Base-by-base conservation (phyloP, 345 rosid genomes). In the Pugionium cornutum region DNA sequence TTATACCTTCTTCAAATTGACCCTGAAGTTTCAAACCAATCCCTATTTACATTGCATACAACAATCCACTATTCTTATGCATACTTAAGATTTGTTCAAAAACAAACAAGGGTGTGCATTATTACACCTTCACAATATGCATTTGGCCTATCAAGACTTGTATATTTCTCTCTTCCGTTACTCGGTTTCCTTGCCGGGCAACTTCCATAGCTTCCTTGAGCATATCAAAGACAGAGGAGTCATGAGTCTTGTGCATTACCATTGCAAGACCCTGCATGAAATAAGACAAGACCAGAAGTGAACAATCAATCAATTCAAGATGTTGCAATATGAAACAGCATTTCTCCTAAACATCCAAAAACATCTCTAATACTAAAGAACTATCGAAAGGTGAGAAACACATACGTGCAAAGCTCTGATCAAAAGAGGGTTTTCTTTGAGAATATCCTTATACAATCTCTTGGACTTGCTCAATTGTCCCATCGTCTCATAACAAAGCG, bases 351-450 rank as follows among this genome's bases (percentile, higher is more conserved):
- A 55, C 39, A 50, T 40, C 18, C 18, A 18, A 18, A 18, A 18
- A 18, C 0, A 18, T 18, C 18, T 18, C 0, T 18, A 18, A 18
- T 18, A 18, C 18, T 18, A 18, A 18, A 18, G 18, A 18, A 18
- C 18, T 18, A 18, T 18, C 18, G 18, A 18, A 18, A 18, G 18
- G 18, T 18, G 18, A 18, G 18, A 18, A 18, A 43, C 31, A 73
- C 86, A 72, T 84, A 92, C 98, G 64, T 92, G 98, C 78, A 92
- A 79, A 72, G 96, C 98, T 81, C 86, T 81, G 52, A 85, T 81
- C 80, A 88, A 67, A 70, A 92, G 88, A 62, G 98, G 97, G 26
- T 76, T 79, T 60, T 83, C 83, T 76, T 76, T 74, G 75, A 89
- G 76, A 56, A 92, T 86, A 63, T 85, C 86, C 52, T 74, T 78